Evolutionary conservation across 2,329 filamentous ascomycete genomes (phyloP), one percentile per base, ranked within the genome.

Genomic region (Arthrobotrys conoides): DNA sequence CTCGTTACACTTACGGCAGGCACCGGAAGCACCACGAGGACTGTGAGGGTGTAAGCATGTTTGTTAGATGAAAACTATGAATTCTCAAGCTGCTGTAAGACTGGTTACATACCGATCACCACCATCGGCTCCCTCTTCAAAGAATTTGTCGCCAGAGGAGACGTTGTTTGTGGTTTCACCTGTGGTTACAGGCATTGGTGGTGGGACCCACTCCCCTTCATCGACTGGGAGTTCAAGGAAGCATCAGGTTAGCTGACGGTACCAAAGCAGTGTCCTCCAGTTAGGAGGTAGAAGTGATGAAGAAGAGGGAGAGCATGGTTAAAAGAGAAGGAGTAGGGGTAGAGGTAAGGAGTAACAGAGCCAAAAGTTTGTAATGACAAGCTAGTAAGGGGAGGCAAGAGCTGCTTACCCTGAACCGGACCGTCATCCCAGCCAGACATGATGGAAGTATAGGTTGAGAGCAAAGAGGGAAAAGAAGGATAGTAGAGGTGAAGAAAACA

Each of bases 1-100:
- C 49, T 88, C 83, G 18, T 89, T 89, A 81, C 91, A 92, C 84
- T 92, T 92, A 82, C 87, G 85, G 83, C 87, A 89, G 80, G 65
- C 24, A 14, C 69, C 70, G 24, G 48, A 9, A n/a, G 64, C 20
- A 4, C 61, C 70, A 63, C 70, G 63, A 27, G 49, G 48, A 24
- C 70, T 73, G 1, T 6, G 36, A 9, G 14, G 12, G 18, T 18
- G 6, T 3, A 18, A 30, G n/a, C 22, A 51, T 1, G 3, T n/a
- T 14, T 18, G 16, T 38, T 27, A 33, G 22, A 27, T 20, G 18
- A 55, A 5, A 46, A 16, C 3, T 41, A 18, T 24, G 33, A 30
- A 20, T 4, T 10, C 6, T 38, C 22, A 5, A 27, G 2, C 22
- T 30, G 1, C 12, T 10, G 16, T 1, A 12, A 57, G 30, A 14